Conservation (phyloP, 2,329 filamentous ascomycete species). For the Plectosphaerella plurivora region DNA sequence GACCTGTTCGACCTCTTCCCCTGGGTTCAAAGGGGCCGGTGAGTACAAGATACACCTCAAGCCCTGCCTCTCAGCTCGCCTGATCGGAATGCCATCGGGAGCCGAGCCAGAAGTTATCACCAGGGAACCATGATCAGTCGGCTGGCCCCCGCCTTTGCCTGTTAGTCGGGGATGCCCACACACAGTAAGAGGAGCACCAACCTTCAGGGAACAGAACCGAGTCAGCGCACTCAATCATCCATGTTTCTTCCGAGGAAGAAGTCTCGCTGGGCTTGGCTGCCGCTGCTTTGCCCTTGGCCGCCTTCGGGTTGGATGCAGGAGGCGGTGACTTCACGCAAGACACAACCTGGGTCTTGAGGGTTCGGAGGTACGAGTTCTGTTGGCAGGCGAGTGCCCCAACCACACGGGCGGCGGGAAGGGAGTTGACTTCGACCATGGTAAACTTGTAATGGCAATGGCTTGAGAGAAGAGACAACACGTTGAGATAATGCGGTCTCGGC, state of each 20-base stretch:
- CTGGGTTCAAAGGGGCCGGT: conserved; percentile 10
- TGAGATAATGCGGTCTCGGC: too few relatives aligned
- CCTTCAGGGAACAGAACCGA: conserved; percentile 26
- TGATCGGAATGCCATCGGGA: conserved; percentile 13
- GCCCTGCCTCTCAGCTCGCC: conserved; percentile 19
- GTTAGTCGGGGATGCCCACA: not conserved
- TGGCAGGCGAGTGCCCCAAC: conserved; percentile 24
- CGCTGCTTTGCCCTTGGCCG: conserved; percentile 13
- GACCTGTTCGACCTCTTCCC: conserved; percentile 17
- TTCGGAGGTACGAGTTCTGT: conserved; percentile 18
- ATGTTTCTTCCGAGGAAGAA: conserved; percentile 11
- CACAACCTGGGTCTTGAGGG: conserved; percentile 17
- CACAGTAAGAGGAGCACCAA: not conserved
- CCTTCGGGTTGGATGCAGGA: conserved; percentile 3
- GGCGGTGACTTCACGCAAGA: conserved; percentile 19
- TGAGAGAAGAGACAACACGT: too few relatives aligned
- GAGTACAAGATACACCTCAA: conserved; percentile 19
- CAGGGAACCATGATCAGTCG: conserved; percentile 22
- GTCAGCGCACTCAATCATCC: conserved; percentile 24
- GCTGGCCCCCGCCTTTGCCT: conserved; percentile 21
- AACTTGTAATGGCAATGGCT: too few relatives aligned
- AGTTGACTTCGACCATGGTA: not conserved
- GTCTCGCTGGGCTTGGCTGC: not conserved
- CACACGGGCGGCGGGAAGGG: not conserved
- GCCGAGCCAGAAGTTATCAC: not conserved